Conservation (phyloP, 2,329 filamentous ascomycete species). For the Cryphonectria nitschkei region DNA sequence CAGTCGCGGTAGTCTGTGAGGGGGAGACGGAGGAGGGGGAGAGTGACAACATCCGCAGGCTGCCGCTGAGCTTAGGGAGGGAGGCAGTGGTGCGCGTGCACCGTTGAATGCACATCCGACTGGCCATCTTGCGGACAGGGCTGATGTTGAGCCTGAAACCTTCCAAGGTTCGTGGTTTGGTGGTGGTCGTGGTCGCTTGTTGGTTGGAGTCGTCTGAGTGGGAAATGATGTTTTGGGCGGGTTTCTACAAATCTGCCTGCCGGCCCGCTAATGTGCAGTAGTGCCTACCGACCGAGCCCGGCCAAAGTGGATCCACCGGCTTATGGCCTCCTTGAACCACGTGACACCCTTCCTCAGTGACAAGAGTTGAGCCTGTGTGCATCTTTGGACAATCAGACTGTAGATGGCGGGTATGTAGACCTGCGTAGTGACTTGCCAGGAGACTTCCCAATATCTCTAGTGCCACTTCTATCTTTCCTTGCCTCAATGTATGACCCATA, state of each 20-base stretch:
- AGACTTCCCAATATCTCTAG: background rate
- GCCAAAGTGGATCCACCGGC: background rate
- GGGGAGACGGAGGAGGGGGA: slow-evolving; percentile 9
- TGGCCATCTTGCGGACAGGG: slow-evolving; percentile 16
- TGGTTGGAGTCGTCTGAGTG: background rate
- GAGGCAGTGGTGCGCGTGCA: slow-evolving; percentile 19
- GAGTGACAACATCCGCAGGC: slow-evolving; percentile 24
- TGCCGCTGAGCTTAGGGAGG: slow-evolving; percentile 20
- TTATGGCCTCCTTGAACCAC: background rate
- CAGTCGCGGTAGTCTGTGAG: slow-evolving; percentile 10
- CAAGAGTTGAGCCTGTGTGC: background rate
- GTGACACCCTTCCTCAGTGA: slow-evolving; percentile 1
- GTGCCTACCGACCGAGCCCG: background rate
- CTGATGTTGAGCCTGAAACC: background rate
- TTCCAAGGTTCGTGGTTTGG: background rate
- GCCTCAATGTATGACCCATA: background rate
- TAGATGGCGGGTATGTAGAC: background rate
- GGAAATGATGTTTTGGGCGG: background rate
- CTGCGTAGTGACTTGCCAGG: background rate
- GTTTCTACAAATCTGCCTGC: slow-evolving; percentile 17
- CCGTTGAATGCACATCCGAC: slow-evolving; percentile 19
- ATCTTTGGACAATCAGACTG: background rate
- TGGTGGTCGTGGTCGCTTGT: background rate
- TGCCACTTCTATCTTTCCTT: background rate
- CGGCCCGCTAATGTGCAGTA: too few relatives aligned